A percentile compares a stretch with the other conserved stretches of the same genome.
Evolutionary conservation across 495 filamentous ascomycete species (phyloP).

Genomic region (Terfezia claveryi): DNA sequence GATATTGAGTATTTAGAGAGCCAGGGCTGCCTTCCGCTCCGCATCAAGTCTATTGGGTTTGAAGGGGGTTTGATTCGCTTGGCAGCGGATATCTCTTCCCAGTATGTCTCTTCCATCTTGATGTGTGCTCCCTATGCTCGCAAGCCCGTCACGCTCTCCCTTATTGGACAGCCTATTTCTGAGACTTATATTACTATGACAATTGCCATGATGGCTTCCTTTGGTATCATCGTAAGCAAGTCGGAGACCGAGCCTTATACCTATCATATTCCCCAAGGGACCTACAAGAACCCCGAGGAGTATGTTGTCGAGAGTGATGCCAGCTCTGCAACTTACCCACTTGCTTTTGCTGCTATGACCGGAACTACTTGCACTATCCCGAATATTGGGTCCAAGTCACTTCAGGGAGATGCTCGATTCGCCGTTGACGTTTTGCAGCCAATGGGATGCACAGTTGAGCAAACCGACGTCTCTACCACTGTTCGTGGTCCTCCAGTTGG

Average conservation of each 20-base stretch:
- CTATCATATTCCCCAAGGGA: conserved; percentile 76
- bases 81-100: conserved; percentile 82
- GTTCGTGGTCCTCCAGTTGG: conserved; percentile 71
- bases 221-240: conserved; percentile 60
- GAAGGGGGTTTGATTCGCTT: conserved; percentile 80
- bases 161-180: conserved; percentile 89
- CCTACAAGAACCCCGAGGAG: conserved; percentile 62
- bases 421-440: conserved; percentile 72
- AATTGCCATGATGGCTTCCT: conserved; percentile 86
- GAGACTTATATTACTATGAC: conserved; percentile 99
- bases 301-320: conserved; percentile 95
- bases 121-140: conserved; percentile 97
- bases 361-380: conserved; percentile 88
- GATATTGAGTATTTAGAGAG: conserved; percentile 63
- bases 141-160: conserved; percentile 66
- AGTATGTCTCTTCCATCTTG: conserved; percentile 88
- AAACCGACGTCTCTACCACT: conserved; percentile 69
- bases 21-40: conserved; percentile 58
- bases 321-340: conserved; percentile 89
- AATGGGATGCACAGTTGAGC: conserved; percentile 83
- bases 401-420: conserved; percentile 92
- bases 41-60: conserved; percentile 67
- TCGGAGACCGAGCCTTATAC: conserved; percentile 60
- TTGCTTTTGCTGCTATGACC: conserved; percentile 84
- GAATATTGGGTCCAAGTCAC: conserved; percentile 75